Percentiles rank a stretch among this genome's conserved stretches.
These are phyloP conservation scores for Myxozyma mucilagina DNA, from an alignment of 805 yeast species.

Conservation along the genomic window DNA sequence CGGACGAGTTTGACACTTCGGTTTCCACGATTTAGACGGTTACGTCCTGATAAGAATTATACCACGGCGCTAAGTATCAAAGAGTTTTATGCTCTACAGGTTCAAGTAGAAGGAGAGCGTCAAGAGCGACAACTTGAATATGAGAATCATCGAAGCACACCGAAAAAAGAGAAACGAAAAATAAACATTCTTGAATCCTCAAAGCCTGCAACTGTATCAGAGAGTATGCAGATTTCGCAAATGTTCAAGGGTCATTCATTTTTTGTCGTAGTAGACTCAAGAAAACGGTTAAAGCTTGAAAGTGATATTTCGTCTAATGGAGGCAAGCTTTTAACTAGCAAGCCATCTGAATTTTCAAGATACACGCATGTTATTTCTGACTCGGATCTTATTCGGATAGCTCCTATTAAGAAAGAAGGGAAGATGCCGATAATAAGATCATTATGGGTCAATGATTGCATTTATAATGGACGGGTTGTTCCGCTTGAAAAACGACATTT, in stretches of 20 bases:
- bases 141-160: constrained; percentile 14
- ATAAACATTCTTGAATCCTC: constrained; percentile 7
- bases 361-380: constrained; percentile 28
- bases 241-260: constrained; percentile 21
- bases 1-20: constrained; percentile 70
- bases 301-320: constrained; percentile 52
- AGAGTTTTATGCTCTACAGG: constrained; percentile 25
- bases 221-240: neutral
- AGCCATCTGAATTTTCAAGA: neutral
- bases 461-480: constrained; percentile 46
- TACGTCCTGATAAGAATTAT: constrained; percentile 70
- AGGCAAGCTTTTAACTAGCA: constrained; percentile 26
- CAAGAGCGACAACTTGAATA: constrained; percentile 42
- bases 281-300: constrained; percentile 36
- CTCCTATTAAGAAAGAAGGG: constrained; percentile 47
- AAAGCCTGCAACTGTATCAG: neutral
- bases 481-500: constrained; percentile 64
- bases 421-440: constrained; percentile 62
- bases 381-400: constrained; percentile 44
- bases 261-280: constrained; percentile 3
- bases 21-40: constrained; percentile 68
- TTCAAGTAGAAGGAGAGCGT: constrained; percentile 36
- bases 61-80: constrained; percentile 21
- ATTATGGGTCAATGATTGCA: constrained; percentile 71
- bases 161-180: constrained; percentile 9